Evolutionary conservation across 2,329 filamentous ascomycete species (phyloP).

Genomic region (Aquanectria penicillioides): DNA sequence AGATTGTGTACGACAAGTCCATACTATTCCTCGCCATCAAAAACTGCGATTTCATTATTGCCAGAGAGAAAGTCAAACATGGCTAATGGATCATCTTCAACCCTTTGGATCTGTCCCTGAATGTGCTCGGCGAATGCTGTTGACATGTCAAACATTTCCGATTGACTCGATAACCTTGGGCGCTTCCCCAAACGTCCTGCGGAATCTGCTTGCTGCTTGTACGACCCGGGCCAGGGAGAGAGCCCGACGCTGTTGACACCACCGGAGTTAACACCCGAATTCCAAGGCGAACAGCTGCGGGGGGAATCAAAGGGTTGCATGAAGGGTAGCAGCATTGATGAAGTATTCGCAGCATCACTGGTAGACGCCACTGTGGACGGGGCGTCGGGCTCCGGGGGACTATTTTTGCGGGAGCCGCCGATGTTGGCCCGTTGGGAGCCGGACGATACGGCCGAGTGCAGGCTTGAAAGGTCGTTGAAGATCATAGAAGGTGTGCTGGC

Average conservation of each 20-base stretch:
- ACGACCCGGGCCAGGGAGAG: constrained; percentile 30
- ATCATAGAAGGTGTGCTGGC: constrained; percentile 30
- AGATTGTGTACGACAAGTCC: background rate
- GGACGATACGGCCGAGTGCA: constrained; percentile 35
- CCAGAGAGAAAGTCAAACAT: constrained; percentile 37
- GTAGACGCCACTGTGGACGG: constrained; percentile 26
- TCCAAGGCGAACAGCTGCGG: constrained; percentile 27
- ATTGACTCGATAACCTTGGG: constrained; percentile 30
- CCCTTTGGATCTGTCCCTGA: constrained; percentile 22
- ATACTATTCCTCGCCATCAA: constrained; percentile 35
- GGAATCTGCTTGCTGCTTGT: constrained; percentile 35
- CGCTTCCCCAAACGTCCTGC: constrained; percentile 29
- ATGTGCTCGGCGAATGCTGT: constrained; percentile 30
- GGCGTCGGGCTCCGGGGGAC: constrained; percentile 33
- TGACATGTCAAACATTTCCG: constrained; percentile 37
- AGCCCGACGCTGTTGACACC: background rate
- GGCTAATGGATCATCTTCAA: constrained; percentile 37
- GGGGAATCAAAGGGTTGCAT: constrained; percentile 32
- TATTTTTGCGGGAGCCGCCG: constrained; percentile 34
- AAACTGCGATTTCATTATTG: constrained; percentile 36
- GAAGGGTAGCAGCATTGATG: constrained; percentile 34
- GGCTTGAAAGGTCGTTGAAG: constrained; percentile 38
- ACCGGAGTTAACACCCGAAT: constrained; percentile 3
- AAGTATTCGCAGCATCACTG: constrained; percentile 18
- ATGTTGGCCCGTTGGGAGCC: constrained; percentile 30